phyloP scores from a whole-genome alignment of 73 alveolate genomes.

The Tetrahymena thermophila region DNA sequence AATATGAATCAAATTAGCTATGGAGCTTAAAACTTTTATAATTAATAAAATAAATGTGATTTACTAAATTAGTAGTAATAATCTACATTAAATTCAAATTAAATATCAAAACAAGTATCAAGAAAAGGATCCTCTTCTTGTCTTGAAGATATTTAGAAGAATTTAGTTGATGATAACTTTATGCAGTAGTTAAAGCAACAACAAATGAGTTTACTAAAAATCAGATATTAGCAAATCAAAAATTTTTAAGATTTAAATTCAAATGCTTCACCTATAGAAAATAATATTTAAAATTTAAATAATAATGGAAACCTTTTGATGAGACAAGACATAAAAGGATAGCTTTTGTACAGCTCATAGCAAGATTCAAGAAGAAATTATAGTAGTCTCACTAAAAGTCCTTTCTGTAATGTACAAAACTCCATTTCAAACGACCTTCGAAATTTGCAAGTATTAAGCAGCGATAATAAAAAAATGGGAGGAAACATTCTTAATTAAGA shows the following conservation, averaged over 20 bases:
- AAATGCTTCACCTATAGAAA: neutral
- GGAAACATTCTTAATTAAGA: neutral
- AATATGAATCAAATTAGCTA: no score
- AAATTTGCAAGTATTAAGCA: neutral
- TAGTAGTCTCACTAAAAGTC: neutral
- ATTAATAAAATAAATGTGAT: neutral
- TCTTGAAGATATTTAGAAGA: neutral
- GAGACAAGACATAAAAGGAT: neutral
- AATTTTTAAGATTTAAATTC: neutral
- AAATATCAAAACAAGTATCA: neutral
- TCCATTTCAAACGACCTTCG: neutral
- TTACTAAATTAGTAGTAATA: no score
- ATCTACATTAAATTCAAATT: neutral
- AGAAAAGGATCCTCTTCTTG: neutral
- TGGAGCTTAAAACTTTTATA: neutral
- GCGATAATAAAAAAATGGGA: neutral
- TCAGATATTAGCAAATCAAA: neutral
- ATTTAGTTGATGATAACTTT: neutral
- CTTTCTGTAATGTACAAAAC: neutral
- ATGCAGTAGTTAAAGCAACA: neutral
- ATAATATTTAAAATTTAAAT: neutral
- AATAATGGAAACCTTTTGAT: neutral
- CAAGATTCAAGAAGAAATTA: neutral
- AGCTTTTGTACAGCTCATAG: neutral
- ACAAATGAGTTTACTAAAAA: neutral